Conservation (phyloP, 306 rosid genomes). For the Malus sieversii region DNA sequence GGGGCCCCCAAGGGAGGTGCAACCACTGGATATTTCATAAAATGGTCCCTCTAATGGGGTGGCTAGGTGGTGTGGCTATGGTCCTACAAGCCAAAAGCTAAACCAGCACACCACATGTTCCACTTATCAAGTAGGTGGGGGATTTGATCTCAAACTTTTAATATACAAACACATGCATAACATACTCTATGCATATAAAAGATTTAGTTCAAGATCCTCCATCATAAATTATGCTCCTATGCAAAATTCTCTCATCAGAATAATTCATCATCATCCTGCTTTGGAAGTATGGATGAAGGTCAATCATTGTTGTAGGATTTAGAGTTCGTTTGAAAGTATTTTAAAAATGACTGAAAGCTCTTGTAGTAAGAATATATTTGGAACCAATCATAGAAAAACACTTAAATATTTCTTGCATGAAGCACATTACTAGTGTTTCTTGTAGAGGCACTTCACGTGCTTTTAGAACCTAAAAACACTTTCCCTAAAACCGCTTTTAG, state of each 20-base stretch:
- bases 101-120: slow-evolving; percentile 72
- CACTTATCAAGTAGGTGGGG: slow-evolving; percentile 50
- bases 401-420: no score
- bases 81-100: slow-evolving; percentile 66
- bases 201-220: not conserved
- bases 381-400: no score
- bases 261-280: not conserved
- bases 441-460: no score
- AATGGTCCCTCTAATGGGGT: slow-evolving; percentile 37
- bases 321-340: no score
- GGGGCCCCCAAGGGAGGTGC: slow-evolving; percentile 51
- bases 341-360: accelerated
- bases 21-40: slow-evolving; percentile 45
- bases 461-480: no score
- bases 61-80: slow-evolving; percentile 54
- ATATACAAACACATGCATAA: not conserved
- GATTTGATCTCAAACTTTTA: slow-evolving; percentile 25
- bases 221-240: not conserved
- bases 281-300: not conserved
- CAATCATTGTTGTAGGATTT: not conserved
- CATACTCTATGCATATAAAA: not conserved
- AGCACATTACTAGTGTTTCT: no score
- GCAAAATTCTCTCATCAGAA: not conserved
- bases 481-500: no score
- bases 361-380: no score